Evolutionary conservation across 2,329 filamentous ascomycete species (phyloP), one percentile per base, ranked within the genome.

Genomic region (Pseudocercospora cruenta): DNA sequence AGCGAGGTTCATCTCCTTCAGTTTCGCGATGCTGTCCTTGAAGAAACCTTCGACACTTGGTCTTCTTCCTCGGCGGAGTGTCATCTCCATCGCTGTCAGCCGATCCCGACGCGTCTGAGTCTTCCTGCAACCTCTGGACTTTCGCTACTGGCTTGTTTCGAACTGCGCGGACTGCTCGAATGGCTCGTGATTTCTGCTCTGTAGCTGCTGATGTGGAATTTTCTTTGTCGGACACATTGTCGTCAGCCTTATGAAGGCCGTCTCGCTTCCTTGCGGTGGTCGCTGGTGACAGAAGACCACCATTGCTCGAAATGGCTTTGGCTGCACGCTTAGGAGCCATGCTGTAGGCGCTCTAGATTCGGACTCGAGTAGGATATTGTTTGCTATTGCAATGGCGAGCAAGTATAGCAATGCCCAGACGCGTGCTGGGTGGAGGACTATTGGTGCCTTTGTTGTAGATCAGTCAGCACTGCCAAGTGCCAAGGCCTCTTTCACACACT

Each of bases 1-100:
- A n/a, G 22, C 49, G n/a, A 51, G 33, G 70, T 64, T 55, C 26
- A 60, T 14, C 28, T 28, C 57, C 22, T 60, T 8, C 39, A 64
- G 14, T 39, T 60, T 60, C 21, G 57, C 58, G 39, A 64, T 64
- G 22, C 62, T 64, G 9, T 60, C n/a, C n/a, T 7, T 12, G 28
- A 58, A 63, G 51, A 63, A 55, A 14, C 31, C 62, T 45, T 64
- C 45, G 22, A 64, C 55, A 6, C 43, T 47, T 22, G 21, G 43
- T n/a, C 21, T 47, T 47, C n/a, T 47, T 47, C 43, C 21, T 47
- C 6, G 43, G n/a, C 1, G 43, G 43, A 8, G 21, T 9, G 2
- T 47, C 43, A 47, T 19, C 21, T 3, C 21, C 43, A 5, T 47
- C 43, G n/a, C 43, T 19, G 21, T 19, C 21, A 7, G 6, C 43